phyloP scores from a whole-genome alignment of 148 eudicot species.

The Rhododendron griersonianum region DNA sequence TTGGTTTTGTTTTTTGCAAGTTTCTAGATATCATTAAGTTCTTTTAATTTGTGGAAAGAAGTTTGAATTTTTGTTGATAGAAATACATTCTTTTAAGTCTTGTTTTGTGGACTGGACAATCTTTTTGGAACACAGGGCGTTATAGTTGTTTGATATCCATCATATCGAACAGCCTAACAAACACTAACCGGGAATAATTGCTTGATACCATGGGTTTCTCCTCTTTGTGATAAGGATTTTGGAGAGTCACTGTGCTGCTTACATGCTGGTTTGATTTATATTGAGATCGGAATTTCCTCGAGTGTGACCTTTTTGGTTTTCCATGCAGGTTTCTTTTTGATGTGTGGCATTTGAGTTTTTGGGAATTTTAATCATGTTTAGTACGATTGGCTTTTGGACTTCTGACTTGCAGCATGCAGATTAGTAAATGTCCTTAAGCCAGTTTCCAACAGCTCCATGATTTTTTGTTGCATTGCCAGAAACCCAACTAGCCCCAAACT shows the following conservation, averaged over 20 bases:
- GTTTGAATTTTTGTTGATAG: no score
- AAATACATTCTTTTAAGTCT: no score
- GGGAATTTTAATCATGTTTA: not conserved
- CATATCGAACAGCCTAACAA: no score
- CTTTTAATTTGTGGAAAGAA: no score
- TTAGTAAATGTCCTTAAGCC: not conserved
- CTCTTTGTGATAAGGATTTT: not conserved
- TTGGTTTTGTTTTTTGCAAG: no score
- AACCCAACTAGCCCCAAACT: not conserved
- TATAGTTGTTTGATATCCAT: no score
- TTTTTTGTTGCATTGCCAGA: not conserved
- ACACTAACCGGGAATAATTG: not conserved
- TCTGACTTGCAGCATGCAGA: not conserved
- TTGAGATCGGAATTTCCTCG: not conserved
- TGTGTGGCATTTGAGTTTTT: not conserved
- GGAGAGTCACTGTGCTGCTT: not conserved
- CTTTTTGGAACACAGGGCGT: no score
- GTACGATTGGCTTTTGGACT: not conserved
- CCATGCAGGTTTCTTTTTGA: not conserved
- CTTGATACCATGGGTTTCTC: not conserved
- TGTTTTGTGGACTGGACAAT: no score
- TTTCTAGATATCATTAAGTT: no score
- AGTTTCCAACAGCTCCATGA: not conserved
- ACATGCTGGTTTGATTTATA: not conserved
- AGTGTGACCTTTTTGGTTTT: not conserved